These are phyloP conservation scores for Hydnomerulius pinastri DNA, from an alignment of 768 basidiomycete genomes.

Conservation along the genomic window DNA sequence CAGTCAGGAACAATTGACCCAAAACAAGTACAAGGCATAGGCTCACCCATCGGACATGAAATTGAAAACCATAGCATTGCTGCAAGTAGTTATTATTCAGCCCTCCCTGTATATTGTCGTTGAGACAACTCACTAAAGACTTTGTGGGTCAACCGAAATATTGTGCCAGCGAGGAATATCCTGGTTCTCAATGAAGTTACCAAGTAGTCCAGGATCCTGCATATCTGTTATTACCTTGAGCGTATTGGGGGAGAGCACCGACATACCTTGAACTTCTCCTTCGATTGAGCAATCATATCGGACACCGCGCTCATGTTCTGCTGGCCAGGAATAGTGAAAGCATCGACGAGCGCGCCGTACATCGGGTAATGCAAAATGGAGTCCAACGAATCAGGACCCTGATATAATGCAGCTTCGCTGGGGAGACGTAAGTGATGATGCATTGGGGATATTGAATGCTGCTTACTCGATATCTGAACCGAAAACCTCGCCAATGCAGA, in stretches of 20 bases:
- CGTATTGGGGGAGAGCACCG: neutral
- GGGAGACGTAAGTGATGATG: slow-evolving; percentile 17
- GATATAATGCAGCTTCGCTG: slow-evolving; percentile 58
- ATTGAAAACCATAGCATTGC: slow-evolving; percentile 73
- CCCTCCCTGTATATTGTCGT: too few relatives aligned
- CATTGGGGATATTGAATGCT: neutral
- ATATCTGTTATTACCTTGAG: neutral
- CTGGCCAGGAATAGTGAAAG: slow-evolving; percentile 71
- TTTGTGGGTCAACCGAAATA: slow-evolving; percentile 70
- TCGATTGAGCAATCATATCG: slow-evolving; percentile 52
- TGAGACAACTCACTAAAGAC: slow-evolving; percentile 64
- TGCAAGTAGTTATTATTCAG: too few relatives aligned
- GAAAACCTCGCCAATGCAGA: slow-evolving; percentile 84
- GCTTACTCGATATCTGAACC: slow-evolving; percentile 51
- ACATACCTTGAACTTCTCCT: slow-evolving; percentile 50
- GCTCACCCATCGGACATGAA: slow-evolving; percentile 72
- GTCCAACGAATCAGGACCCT: slow-evolving; percentile 63
- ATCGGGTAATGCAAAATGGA: slow-evolving; percentile 74
- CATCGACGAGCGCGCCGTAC: slow-evolving; percentile 61
- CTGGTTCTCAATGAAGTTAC: slow-evolving; percentile 82
- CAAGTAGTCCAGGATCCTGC: slow-evolving; percentile 43
- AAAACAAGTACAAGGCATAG: too few relatives aligned
- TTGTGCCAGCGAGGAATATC: slow-evolving; percentile 77
- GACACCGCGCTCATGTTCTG: slow-evolving; percentile 60
- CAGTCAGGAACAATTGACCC: neutral